Base-by-base conservation (phyloP, 169 alveolate species). In the Plasmodium billcollinsi region DNA sequence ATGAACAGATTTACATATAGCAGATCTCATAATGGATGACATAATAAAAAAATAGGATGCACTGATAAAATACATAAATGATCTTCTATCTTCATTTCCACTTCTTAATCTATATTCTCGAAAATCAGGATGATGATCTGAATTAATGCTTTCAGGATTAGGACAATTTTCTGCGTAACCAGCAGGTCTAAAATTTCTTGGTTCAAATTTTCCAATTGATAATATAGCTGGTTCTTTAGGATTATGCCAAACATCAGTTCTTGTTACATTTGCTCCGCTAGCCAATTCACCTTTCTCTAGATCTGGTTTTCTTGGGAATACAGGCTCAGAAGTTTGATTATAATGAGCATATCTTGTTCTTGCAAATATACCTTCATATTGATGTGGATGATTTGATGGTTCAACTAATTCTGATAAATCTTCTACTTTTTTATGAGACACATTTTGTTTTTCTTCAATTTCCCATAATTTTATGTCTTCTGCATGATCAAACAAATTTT, bases 211-310 rank as follows among this genome's bases (percentile, higher is more conserved):
- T 12, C 96, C 96, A 3, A 96, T 93, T 21, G 98, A 95, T 9
- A 94, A 95, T 12, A 96, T 88, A n/a, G 98, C 97, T 5, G 98
- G 98, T 76, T 96, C 98, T 54, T 93, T 88, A n/a, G 95, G 97
- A 47, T 71, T 62, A 73, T 94, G 93, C 98, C 98, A 96, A 21
- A 96, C 98, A 69, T 95, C 90, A 18, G 98, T 96, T 39, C 98
- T 76, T 43, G 97, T 94, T 58, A 96, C 96, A 49, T 93, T 96
- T 11, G 98, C 98, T 14, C 98, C 98, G 39, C 97, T 83, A 47
- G 96, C 96, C 59, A 96, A 88, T 73, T 96, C 97, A 9, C 97
- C 95, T 75, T 94, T 94, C 26, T 92, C 54, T 39, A 96, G 85
- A 69, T 96, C 97, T 1, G 98, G 98, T 18, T 96, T 93, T 45